phyloP scores from a whole-genome alignment of 106 monocot genomes.

The Allium cepa region DNA sequence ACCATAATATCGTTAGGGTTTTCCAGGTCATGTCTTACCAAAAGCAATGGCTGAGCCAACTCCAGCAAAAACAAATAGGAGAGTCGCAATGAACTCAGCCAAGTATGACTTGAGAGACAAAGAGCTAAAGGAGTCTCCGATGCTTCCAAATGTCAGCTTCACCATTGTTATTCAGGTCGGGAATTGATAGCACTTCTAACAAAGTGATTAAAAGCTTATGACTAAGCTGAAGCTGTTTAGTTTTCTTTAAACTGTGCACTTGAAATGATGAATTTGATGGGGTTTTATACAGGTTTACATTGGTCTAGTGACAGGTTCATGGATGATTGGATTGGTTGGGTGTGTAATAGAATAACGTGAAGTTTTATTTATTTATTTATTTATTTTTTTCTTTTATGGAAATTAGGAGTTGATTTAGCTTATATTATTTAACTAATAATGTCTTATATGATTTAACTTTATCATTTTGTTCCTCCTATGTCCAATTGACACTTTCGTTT shows the following conservation, averaged over 20 bases:
- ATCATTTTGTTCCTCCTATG: no score
- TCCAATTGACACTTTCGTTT: no score
- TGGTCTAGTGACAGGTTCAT: background rate
- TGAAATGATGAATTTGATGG: background rate
- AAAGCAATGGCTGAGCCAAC: slow-evolving; percentile 16
- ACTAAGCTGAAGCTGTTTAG: background rate
- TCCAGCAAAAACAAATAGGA: slow-evolving; percentile 18
- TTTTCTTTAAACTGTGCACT: no score
- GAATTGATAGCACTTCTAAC: background rate
- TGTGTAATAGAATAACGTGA: background rate
- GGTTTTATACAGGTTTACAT: background rate
- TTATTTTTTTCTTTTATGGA: background rate
- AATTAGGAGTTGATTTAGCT: no score
- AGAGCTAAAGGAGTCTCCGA: slow-evolving; percentile 9
- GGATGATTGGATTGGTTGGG: background rate
- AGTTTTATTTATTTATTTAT: background rate
- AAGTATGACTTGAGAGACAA: slow-evolving; percentile 8
- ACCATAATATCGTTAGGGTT: no score
- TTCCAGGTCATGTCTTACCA: background rate
- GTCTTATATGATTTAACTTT: no score
- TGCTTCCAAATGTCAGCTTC: slow-evolving; percentile 9
- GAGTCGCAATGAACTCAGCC: slow-evolving; percentile 18
- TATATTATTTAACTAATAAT: no score
- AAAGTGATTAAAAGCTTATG: background rate
- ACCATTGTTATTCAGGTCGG: slow-evolving; percentile 4